Conservation (phyloP, 805 yeast species). For the Sugiyamaella americana region DNA sequence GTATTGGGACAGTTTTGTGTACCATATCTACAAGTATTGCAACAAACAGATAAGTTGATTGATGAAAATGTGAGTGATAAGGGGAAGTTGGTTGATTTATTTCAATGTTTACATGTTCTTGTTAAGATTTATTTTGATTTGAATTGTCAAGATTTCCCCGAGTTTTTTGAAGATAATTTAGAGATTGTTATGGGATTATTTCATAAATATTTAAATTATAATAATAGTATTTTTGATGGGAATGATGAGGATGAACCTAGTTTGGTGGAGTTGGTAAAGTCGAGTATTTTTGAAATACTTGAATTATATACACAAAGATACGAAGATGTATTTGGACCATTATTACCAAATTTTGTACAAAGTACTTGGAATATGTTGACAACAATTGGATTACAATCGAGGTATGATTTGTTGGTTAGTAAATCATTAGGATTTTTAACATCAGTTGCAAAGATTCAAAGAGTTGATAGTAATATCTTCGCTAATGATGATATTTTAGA, state of each 20-base stretch:
- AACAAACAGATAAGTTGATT: conserved; percentile 61
- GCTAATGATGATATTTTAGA: conserved; percentile 56
- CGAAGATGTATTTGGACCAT: conserved; percentile 81
- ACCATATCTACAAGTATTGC: conserved; percentile 70
- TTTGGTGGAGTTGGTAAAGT: conserved; percentile 61
- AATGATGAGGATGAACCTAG: conserved; percentile 65
- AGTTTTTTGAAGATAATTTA: conserved; percentile 90
- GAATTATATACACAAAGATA: conserved; percentile 85
- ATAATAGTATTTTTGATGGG: conserved; percentile 49
- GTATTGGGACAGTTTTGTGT: conserved; percentile 77
- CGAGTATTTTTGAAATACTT: conserved; percentile 77
- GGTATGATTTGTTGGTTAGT: conserved; percentile 78
- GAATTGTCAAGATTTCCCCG: conserved; percentile 97
- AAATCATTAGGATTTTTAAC: conserved; percentile 77
- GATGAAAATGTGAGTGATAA: conserved; percentile 40
- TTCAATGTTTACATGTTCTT: conserved; percentile 66
- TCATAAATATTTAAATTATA: conserved; percentile 70
- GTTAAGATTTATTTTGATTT: conserved; percentile 84
- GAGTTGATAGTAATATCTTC: conserved; percentile 41
- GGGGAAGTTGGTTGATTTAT: conserved; percentile 41
- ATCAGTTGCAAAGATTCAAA: conserved; percentile 65
- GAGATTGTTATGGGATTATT: conserved; percentile 68
- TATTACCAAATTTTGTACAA: conserved; percentile 71
- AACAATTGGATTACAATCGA: conserved; percentile 59
- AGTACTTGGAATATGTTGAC: conserved; percentile 75